A percentile compares a stretch with the other conserved stretches of the same genome.
Conservation (phyloP, 768 basidiomycete genomes). For the Russula compacta region DNA sequence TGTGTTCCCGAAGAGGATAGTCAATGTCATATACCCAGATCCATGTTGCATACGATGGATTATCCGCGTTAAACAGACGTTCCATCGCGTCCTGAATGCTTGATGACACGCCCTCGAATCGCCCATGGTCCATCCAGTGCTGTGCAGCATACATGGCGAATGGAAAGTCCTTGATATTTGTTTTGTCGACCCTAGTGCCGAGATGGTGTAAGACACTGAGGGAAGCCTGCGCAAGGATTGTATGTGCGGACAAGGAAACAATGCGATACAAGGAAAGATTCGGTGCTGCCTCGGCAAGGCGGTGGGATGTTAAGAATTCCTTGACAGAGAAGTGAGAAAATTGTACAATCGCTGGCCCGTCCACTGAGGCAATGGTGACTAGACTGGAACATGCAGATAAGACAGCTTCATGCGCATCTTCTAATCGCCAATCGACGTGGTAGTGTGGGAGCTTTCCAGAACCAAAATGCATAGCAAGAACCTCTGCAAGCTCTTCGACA, state of each 20-base stretch:
- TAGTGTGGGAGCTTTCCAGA: background rate
- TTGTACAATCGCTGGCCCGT: background rate
- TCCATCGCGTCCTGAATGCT: background rate
- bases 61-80: background rate
- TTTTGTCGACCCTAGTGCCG: background rate
- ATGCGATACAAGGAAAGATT: background rate
- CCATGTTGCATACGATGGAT: background rate
- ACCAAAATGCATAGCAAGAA: background rate
- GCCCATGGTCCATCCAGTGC: background rate
- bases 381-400: slow-evolving; percentile 3
- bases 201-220: background rate
- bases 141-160: background rate
- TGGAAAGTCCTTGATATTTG: background rate
- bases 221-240: background rate
- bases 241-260: background rate
- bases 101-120: background rate
- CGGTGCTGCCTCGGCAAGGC: background rate
- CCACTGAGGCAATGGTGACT: background rate
- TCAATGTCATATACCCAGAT: background rate
- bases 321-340: slow-evolving; percentile 2
- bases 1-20: background rate
- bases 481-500: background rate
- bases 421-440: background rate
- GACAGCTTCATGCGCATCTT: background rate
- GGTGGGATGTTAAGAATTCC: background rate